Conservation (phyloP, 345 rosid genomes). For the Cardamine occulta region DNA sequence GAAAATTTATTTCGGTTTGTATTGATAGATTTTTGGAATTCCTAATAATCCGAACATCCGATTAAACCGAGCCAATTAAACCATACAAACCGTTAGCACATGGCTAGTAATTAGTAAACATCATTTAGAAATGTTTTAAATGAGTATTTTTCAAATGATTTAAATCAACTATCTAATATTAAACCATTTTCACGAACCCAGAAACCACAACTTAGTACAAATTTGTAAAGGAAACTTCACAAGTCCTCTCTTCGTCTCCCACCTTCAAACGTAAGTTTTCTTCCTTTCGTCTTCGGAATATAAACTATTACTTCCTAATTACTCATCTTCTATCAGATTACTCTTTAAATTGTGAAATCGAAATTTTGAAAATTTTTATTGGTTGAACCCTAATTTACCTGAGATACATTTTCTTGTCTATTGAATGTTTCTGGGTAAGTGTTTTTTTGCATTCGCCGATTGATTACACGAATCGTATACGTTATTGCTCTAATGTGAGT, state of each 20-base stretch:
- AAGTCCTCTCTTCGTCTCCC: neutral
- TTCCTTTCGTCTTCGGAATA: neutral
- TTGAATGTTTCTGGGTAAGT: neutral
- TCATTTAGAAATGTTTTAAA: too few relatives aligned
- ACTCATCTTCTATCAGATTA: neutral
- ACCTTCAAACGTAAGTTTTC: conserved; percentile 9
- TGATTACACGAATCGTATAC: neutral
- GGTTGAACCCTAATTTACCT: neutral
- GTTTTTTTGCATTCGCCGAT: neutral
- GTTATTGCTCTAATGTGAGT: neutral
- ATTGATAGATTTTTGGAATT: too few relatives aligned
- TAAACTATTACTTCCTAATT: neutral
- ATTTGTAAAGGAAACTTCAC: too few relatives aligned
- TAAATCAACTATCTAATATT: too few relatives aligned
- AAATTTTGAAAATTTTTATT: neutral
- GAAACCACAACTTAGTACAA: too few relatives aligned
- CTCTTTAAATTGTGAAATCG: neutral
- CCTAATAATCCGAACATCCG: too few relatives aligned
- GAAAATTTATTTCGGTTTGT: too few relatives aligned
- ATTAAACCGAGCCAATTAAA: too few relatives aligned
- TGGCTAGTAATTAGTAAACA: too few relatives aligned
- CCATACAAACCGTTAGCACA: too few relatives aligned
- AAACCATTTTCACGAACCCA: neutral
- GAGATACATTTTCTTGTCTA: neutral
- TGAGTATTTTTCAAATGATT: too few relatives aligned